Conservation (phyloP, 805 yeast species). For the Starmerella ratchasimensis region DNA sequence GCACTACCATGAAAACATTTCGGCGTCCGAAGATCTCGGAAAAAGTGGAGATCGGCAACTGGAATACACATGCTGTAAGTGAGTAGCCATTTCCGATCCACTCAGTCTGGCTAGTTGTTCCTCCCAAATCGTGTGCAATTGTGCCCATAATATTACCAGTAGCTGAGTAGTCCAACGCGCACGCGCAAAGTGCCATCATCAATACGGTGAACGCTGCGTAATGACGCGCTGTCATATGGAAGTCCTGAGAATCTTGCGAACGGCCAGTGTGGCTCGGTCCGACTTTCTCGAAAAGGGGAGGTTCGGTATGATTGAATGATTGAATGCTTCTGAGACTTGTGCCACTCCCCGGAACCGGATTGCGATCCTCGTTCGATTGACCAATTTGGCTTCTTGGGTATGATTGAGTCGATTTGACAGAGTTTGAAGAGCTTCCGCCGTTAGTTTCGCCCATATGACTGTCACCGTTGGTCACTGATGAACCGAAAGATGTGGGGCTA, state of each 20-base stretch:
- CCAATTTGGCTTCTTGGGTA: too few relatives aligned
- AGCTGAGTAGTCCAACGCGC: slow-evolving; percentile 18
- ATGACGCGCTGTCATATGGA: slow-evolving; percentile 5
- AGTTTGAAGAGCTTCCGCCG: too few relatives aligned
- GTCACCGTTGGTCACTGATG: background rate
- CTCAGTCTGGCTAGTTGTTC: slow-evolving; percentile 21
- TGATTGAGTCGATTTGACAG: too few relatives aligned
- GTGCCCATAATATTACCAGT: slow-evolving; percentile 17
- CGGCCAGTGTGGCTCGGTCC: too few relatives aligned
- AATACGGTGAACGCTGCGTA: slow-evolving; percentile 3
- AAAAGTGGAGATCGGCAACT: slow-evolving; percentile 18
- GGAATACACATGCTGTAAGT: slow-evolving; percentile 18
- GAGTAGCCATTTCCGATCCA: slow-evolving; percentile 25
- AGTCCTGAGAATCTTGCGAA: too few relatives aligned
- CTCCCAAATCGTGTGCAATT: slow-evolving; percentile 16
- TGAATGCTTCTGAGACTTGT: too few relatives aligned
- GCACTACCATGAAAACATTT: slow-evolving; percentile 34
- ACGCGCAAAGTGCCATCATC: slow-evolving; percentile 4
- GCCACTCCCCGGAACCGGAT: too few relatives aligned
- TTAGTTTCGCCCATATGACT: too few relatives aligned
- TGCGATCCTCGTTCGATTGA: too few relatives aligned
- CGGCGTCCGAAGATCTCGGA: slow-evolving; percentile 32
- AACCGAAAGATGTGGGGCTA: background rate
- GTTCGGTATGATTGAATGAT: too few relatives aligned
- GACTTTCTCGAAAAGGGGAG: too few relatives aligned